These are phyloP conservation scores for Arbutus unedo DNA, from an alignment of 148 eudicot species.

Conservation along the genomic window DNA sequence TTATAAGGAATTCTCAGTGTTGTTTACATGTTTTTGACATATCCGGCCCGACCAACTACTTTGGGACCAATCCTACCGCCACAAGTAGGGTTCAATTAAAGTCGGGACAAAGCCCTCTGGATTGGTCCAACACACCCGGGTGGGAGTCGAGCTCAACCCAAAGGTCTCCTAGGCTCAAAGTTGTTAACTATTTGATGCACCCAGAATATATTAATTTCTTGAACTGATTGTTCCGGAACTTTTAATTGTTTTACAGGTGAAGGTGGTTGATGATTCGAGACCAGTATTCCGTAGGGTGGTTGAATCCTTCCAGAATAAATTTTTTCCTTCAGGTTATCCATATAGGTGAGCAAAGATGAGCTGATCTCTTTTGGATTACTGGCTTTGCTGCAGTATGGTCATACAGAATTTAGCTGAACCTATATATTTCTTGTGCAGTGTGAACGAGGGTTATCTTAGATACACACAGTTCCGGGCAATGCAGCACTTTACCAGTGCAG, in stretches of 20 bases:
- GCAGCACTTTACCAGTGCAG: slow-evolving; percentile 91
- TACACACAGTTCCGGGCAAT: slow-evolving; percentile 95
- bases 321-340: slow-evolving; percentile 96
- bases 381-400: background rate
- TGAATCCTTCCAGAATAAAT: slow-evolving; percentile 78
- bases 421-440: slow-evolving; percentile 51
- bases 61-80: too few species aligned
- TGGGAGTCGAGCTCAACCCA: too few species aligned
- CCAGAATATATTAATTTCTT: background rate
- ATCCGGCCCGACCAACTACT: too few species aligned
- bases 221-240: slow-evolving; percentile 11
- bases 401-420: slow-evolving; percentile 3
- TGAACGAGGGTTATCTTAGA: slow-evolving; percentile 88
- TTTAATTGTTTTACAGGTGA: slow-evolving; percentile 41
- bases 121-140: too few species aligned
- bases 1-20: background rate
- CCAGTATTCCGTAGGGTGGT: slow-evolving; percentile 50
- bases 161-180: background rate
- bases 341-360: slow-evolving; percentile 54
- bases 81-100: too few species aligned
- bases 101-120: too few species aligned
- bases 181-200: background rate
- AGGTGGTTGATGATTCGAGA: slow-evolving; percentile 69
- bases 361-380: background rate
- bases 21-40: too few species aligned